Evolutionary conservation across 495 filamentous ascomycete genomes (phyloP).

Genomic region (Beverwykella pulmonaria): DNA sequence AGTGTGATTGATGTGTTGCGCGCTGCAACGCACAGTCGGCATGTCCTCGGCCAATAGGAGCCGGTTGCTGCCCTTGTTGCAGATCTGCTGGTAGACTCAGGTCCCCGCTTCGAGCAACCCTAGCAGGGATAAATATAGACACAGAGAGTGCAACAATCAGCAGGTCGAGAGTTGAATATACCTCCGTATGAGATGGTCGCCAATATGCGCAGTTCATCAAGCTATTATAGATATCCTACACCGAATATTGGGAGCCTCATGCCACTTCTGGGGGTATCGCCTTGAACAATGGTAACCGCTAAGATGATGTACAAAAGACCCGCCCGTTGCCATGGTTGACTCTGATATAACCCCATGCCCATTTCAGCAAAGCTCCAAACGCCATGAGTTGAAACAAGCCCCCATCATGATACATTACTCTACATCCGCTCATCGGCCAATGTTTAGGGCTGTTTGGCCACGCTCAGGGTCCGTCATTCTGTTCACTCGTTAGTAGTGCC

Average conservation of each 20-base stretch:
- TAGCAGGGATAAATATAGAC: not conserved
- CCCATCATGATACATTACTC: not conserved
- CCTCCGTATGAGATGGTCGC: not conserved
- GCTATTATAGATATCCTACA: too few species aligned
- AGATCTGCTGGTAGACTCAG: not conserved
- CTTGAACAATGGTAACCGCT: too few species aligned
- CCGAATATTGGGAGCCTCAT: too few species aligned
- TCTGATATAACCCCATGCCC: not conserved
- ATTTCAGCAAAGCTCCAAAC: not conserved
- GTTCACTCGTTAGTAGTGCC: constrained; percentile 9
- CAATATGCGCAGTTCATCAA: not conserved
- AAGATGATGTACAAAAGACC: not conserved
- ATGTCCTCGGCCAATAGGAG: not conserved
- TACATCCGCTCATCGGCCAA: not conserved
- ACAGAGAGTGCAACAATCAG: not conserved
- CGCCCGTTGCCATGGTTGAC: not conserved
- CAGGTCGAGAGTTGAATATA: not conserved
- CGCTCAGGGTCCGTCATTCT: constrained; percentile 50
- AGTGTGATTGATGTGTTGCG: not conserved
- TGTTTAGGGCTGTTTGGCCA: constrained; percentile 48
- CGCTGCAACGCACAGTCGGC: not conserved
- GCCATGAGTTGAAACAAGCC: not conserved
- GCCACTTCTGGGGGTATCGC: too few species aligned
- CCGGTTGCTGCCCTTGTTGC: not conserved
- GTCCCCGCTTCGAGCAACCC: not conserved